Base-by-base conservation (phyloP, 768 basidiomycete genomes). In the Gloeostereum incarnatum region DNA sequence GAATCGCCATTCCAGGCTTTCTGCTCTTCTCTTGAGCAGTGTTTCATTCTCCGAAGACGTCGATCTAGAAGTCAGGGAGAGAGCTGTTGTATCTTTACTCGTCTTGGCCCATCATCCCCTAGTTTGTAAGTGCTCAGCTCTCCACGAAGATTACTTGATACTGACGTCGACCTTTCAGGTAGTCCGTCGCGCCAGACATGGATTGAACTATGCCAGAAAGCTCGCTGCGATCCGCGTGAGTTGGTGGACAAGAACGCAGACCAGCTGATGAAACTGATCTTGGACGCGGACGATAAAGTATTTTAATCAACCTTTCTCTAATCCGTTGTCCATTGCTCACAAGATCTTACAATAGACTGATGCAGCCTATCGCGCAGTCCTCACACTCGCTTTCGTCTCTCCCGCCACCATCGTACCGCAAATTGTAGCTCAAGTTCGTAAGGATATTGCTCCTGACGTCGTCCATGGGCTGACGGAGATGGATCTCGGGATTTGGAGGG, bases 401-500 rank as follows among this genome's bases (percentile, higher is more conserved):
- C 86, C 96, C 0, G 61, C 67, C 0, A 48, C 60, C 0, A 73
- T 83, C 7, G 61, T 96, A 2, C 81, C 85, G 0, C 71, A 71
- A 17, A 54, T 93, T n/a, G 56, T 90, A 32, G 69, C 72, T 1
- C 85, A 83, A 44, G 53, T 92, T 3, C 61, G 65, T 17, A 49
- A 55, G 0, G 85, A 92, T 51, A 66, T 97, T n/a, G 64, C 81
- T 40, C 64, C 75, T 0, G 46, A 54, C 1, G 52, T 61, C n/a
- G 61, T 93, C 35, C 69, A 73, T 14, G 59, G 73, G 11, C 57
- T 98, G 40, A 80, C 80, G 0, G 69, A 81, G 9, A 64, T 71
- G 6, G 92, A 96, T 31, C 53, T 90, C 13, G 86, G 78, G 4
- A 80, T 96, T 10, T 97, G 88, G 90, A 63, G 65, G 3, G 91